phyloP scores from a whole-genome alignment of 495 filamentous ascomycete genomes.

The Aspergillus steynii region DNA sequence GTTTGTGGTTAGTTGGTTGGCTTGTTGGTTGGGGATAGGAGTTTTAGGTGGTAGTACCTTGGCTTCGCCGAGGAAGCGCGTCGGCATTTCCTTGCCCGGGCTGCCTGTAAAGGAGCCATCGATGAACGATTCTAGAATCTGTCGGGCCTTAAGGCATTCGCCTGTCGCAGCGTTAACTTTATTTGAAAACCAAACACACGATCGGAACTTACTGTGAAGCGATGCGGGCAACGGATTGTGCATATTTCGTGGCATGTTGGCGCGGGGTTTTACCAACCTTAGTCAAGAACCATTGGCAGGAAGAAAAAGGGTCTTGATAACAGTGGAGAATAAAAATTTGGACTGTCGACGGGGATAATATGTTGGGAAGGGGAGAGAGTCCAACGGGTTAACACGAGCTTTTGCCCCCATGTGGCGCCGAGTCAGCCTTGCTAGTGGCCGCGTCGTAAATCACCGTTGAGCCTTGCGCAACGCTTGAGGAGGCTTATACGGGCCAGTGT shows the following conservation, averaged over 20 bases:
- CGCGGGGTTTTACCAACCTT: neutral
- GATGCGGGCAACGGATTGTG: conserved; percentile 62
- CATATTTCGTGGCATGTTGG: conserved; percentile 46
- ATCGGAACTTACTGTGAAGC: conserved; percentile 46
- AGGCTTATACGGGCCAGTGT: neutral
- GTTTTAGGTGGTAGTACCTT: conserved; percentile 56
- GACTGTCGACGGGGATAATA: neutral
- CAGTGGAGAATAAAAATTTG: neutral
- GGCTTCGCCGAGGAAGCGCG: conserved; percentile 77
- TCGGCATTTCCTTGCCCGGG: conserved; percentile 88
- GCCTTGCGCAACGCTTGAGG: neutral
- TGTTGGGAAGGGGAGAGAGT: neutral
- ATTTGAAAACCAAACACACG: neutral
- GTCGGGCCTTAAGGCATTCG: conserved; percentile 80
- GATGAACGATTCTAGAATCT: conserved; percentile 86
- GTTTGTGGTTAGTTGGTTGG: neutral
- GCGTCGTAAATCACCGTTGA: neutral
- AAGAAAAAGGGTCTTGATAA: neutral
- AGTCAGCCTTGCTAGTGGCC: neutral
- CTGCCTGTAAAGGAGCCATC: conserved; percentile 83
- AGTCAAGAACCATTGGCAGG: neutral
- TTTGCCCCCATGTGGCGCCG: neutral
- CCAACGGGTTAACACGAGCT: neutral
- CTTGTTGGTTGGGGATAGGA: neutral
- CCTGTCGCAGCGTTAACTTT: conserved; percentile 36